Evolutionary conservation across 768 basidiomycete species (phyloP).

Genomic region (Boletus sp.): DNA sequence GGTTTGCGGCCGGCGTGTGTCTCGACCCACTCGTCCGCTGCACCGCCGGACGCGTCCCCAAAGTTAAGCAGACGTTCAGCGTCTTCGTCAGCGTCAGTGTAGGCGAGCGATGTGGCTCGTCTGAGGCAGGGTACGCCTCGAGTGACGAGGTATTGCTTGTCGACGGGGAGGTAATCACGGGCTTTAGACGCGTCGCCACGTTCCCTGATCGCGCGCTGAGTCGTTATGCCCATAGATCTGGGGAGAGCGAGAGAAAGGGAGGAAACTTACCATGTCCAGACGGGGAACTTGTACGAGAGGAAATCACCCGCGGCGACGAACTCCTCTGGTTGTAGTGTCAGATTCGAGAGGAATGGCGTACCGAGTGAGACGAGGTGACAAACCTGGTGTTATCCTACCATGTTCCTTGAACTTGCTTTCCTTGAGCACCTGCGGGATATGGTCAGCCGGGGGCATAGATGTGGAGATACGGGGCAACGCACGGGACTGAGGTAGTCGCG

Average conservation of each 20-base stretch:
- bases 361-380: slow-evolving; percentile 20
- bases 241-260: neutral
- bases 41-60: slow-evolving; percentile 55
- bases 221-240: neutral
- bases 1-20: slow-evolving; percentile 84
- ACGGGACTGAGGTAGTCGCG: slow-evolving; percentile 93
- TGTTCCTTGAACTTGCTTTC: slow-evolving; percentile 99
- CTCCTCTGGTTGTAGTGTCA: slow-evolving; percentile 63
- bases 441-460: slow-evolving; percentile 28
- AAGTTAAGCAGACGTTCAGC: slow-evolving; percentile 90
- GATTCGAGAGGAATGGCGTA: neutral
- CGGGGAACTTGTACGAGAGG: slow-evolving; percentile 95
- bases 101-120: slow-evolving; percentile 86
- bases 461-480: slow-evolving; percentile 33
- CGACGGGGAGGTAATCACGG: slow-evolving; percentile 89
- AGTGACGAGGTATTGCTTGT: slow-evolving; percentile 96
- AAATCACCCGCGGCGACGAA: slow-evolving; percentile 99
- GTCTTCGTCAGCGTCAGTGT: slow-evolving; percentile 96
- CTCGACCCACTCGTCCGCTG: slow-evolving; percentile 95
- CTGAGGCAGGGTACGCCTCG: slow-evolving; percentile 96
- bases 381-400: slow-evolving; percentile 92
- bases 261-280: slow-evolving; percentile 85
- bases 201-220: slow-evolving; percentile 58
- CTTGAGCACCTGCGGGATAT: slow-evolving; percentile 71
- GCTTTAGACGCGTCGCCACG: slow-evolving; percentile 83